Base-by-base conservation (phyloP, 2,329 filamentous ascomycete species). In the Waltergamsia citrina region DNA sequence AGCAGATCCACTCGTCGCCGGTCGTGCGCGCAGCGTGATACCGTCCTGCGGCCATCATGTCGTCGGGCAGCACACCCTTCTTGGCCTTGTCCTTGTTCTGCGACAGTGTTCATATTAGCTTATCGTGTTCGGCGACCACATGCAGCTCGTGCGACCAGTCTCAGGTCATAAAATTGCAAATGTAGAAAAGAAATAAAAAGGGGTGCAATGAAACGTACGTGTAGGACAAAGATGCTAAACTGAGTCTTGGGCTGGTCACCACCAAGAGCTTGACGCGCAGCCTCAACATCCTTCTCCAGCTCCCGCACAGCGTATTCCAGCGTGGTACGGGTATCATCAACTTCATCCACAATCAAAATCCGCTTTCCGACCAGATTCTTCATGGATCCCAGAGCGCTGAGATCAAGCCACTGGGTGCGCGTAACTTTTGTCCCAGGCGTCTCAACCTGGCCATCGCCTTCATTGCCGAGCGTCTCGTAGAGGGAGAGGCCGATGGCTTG, bases 401-500 rank as follows among this genome's bases (percentile, higher is more conserved):
- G 68, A 60, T 98, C 92, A 38, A 98, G 78, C 92, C 92, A 98
- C 74, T 98, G 92, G 25, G 92, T 96, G 48, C 92, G 84, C 27
- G 86, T 96, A 48, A 98, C 92, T 66, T 93, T 92, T 45, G 85
- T 95, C 45, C 90, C 90, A 28, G 83, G 81, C 42, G 71, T 65
- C 64, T 98, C 92, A 38, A 63, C 60, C 38, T 64, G 65, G 33
- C 48, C 49, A 38, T 62, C 58, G 37, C 68, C 63, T 3, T 21
- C 20, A 28, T 32, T 31, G 38, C 74, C 70, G 31, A 96, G 81
- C 42, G 78, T 72, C 66, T 98, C 92, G 70, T 98, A 98, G 36
- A 98, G 80, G 16, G 90, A 96, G 43, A 98, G 81, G 32, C 92
- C 92, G 59, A 98, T 98, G 44, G 92, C 92, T 72, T 98, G 92